Evolutionary conservation across 805 yeast genomes (phyloP), one percentile per base, ranked within the genome.

Genomic region (Saccharomycopsis guyanensis): DNA sequence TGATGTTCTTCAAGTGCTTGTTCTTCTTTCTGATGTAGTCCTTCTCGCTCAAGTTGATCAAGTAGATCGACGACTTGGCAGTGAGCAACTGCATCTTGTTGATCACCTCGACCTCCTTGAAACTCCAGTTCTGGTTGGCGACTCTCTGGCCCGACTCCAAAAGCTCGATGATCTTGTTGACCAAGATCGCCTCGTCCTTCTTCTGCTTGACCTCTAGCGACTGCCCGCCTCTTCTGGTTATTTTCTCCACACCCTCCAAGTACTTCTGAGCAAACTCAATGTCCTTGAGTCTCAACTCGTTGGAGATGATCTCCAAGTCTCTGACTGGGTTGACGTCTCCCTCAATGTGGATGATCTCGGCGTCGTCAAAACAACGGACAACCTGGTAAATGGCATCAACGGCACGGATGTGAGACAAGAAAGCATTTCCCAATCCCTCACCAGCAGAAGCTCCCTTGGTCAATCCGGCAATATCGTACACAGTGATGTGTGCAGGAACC

Each of bases 371-470:
- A 69, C 95, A 86, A 69, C 98, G 82, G 42, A 93, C 97, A 55
- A 93, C 96, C 71, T 93, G 97, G 71, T 85, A 93, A 55, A 93
- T 82, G 53, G 97, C 96, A 75, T 93, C 98, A 47, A 93, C 98
- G 41, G 96, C 93, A 69, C 97, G 80, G 59, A 93, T 93, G 66
- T 93, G 89, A 57, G 95, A 82, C 70, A 93, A 78, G 76, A 93
- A 93, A 53, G 95, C 95, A 66, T 93, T 93, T 62, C 98, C 98
- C 56, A 93, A 78, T 64, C 98, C 98, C 69, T 88, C 97, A 66
- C 97, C 97, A 45, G 85, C 82, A 51, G 87, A 80, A 33, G 97
- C 97, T 69, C 96, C 97, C 69, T 86, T 86, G 55, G 97, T 91
- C 64, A 93, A 75, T 66, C 98, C 98, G 50, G 98, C 98, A 68